These are phyloP conservation scores for Plasmodium relictum DNA, from an alignment of 169 alveolate species.

Conservation along the genomic window DNA sequence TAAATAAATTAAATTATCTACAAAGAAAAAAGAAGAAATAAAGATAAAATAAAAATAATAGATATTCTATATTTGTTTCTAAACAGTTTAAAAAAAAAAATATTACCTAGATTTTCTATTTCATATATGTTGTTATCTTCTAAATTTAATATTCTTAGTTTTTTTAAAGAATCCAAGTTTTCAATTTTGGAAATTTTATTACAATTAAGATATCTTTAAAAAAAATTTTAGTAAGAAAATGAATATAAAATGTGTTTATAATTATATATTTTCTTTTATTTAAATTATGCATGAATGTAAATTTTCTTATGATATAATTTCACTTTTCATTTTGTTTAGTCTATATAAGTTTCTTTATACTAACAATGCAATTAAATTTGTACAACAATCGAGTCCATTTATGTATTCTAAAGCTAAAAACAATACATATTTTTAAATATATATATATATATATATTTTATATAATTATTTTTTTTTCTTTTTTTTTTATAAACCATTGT, in stretches of 20 bases:
- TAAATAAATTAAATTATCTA: constrained; percentile 33
- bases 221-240: neutral
- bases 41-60: neutral
- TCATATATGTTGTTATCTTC: constrained; percentile 53
- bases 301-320: no score
- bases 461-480: neutral
- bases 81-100: no score
- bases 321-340: no score
- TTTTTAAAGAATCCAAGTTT: constrained; percentile 34
- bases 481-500: constrained; percentile 32
- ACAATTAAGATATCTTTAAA: constrained; percentile 45
- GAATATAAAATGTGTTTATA: neutral
- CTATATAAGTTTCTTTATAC: constrained; percentile 8
- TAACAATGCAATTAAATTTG: constrained; percentile 61
- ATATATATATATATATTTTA: neutral
- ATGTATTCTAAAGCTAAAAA: constrained; percentile 62
- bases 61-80: no score
- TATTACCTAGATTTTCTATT: constrained; percentile 70
- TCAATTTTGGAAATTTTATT: constrained; percentile 56
- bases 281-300: neutral
- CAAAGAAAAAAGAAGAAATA: neutral
- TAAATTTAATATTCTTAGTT: constrained; percentile 52
- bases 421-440: neutral
- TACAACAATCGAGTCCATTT: constrained; percentile 54
- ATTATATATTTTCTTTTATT: neutral